phyloP scores from a whole-genome alignment of 2,329 filamentous ascomycete genomes.

The Aureobasidium sp. region DNA sequence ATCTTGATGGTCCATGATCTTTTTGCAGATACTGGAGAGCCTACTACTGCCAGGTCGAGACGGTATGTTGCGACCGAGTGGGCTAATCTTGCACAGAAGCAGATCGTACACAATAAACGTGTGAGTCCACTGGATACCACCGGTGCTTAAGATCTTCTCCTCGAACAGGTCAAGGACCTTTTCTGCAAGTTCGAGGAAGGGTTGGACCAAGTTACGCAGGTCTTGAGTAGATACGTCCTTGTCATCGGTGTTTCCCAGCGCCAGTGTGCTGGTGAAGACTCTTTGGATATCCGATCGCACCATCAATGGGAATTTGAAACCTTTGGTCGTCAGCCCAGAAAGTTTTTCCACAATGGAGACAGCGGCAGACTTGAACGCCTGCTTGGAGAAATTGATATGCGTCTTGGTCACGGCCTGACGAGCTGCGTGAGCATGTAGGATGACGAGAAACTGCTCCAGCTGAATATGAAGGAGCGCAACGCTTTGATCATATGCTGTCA shows the following conservation, averaged over 20 bases:
- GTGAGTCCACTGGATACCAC: conserved; percentile 7
- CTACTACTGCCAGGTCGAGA: neutral
- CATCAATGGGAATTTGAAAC: neutral
- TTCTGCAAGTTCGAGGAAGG: neutral
- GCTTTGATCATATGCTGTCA: conserved; percentile 16
- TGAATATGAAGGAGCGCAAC: conserved; percentile 24
- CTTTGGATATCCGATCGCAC: neutral
- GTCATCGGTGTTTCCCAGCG: neutral
- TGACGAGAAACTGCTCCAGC: conserved; percentile 27
- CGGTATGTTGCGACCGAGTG: neutral
- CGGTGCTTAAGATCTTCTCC: neutral
- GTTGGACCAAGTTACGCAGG: neutral
- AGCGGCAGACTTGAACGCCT: conserved; percentile 10
- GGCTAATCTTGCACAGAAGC: neutral
- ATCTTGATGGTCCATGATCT: conserved; percentile 13
- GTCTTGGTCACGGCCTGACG: conserved; percentile 22
- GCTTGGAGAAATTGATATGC: conserved; percentile 24
- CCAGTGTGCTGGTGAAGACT: neutral
- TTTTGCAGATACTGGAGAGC: conserved; percentile 8
- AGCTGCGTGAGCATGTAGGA: conserved; percentile 26
- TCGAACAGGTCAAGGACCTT: conserved; percentile 11
- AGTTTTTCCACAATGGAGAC: conserved; percentile 9
- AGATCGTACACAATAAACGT: conserved; percentile 7
- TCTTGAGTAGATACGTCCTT: conserved; percentile 1
- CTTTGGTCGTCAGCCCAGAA: neutral